Evolutionary conservation across 495 filamentous ascomycete genomes (phyloP).

Genomic region (Aspergillus diversus): DNA sequence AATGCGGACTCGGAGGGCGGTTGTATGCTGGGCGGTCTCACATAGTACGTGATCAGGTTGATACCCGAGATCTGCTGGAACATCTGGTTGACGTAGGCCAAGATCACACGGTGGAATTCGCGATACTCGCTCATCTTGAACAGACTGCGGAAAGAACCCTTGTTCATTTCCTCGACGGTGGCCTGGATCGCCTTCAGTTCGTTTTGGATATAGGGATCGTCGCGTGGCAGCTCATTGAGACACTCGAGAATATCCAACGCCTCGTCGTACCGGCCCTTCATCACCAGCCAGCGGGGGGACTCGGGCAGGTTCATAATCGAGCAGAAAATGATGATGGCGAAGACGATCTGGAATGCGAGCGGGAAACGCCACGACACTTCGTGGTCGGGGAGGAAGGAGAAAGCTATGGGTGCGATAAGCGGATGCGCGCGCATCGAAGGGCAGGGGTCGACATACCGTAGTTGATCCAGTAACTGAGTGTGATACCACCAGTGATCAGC

Average conservation of each 20-base stretch:
- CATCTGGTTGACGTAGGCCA: conserved; percentile 77
- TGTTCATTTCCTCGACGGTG: conserved; percentile 72
- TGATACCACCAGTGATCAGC: conserved; percentile 68
- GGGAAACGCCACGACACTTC: conserved; percentile 73
- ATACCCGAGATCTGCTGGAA: conserved; percentile 80
- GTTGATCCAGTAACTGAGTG: conserved; percentile 73
- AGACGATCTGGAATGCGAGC: conserved; percentile 70
- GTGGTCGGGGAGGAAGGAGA: conserved; percentile 60
- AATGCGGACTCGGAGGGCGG: neutral
- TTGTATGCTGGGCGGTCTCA: neutral
- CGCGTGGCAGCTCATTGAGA: conserved; percentile 48
- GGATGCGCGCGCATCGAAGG: neutral
- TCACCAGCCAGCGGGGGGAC: conserved; percentile 73
- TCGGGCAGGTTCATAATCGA: conserved; percentile 67
- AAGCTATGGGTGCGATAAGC: conserved; percentile 29
- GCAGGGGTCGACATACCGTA: conserved; percentile 47
- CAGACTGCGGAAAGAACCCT: conserved; percentile 66
- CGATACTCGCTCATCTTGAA: conserved; percentile 75
- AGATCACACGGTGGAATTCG: conserved; percentile 71
- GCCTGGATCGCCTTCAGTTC: conserved; percentile 76
- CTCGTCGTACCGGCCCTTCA: conserved; percentile 65
- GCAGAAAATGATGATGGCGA: conserved; percentile 60
- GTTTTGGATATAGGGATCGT: conserved; percentile 60
- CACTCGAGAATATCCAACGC: conserved; percentile 64
- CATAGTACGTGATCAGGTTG: conserved; percentile 77